Conservation (phyloP, 2,329 filamentous ascomycete species). For the Xylariales sp. region DNA sequence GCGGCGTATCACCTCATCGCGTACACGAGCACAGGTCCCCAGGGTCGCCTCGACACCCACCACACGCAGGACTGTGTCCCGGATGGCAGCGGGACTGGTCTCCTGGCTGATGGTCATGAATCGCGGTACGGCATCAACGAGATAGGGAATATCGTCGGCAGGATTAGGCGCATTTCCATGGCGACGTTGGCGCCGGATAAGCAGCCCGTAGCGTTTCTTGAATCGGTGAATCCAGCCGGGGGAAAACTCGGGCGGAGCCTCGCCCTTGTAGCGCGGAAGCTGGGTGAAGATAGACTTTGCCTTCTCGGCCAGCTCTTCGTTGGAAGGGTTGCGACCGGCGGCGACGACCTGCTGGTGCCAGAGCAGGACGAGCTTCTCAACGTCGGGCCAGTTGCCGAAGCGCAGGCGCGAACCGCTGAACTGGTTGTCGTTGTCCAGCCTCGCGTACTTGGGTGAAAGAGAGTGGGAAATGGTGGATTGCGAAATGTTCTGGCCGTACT, state of each 20-base stretch:
- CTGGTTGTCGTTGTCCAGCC: conserved; percentile 56
- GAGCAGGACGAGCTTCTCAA: conserved; percentile 82
- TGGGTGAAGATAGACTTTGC: conserved; percentile 55
- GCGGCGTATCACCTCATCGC: conserved; percentile 51
- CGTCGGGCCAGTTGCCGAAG: conserved; percentile 62
- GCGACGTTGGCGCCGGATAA: conserved; percentile 52
- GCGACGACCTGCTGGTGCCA: conserved; percentile 42
- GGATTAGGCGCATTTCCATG: conserved; percentile 44
- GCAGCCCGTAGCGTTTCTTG: conserved; percentile 58
- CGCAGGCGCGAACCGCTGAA: conserved; percentile 58
- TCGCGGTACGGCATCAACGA: conserved; percentile 55
- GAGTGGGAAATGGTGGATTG: conserved; percentile 62
- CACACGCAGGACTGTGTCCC: conserved; percentile 51
- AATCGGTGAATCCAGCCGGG: conserved; percentile 62
- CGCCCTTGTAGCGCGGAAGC: conserved; percentile 56
- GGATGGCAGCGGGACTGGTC: conserved; percentile 55
- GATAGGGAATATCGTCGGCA: conserved; percentile 54
- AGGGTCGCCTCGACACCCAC: conserved; percentile 52
- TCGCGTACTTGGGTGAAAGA: conserved; percentile 57
- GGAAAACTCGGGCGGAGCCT: conserved; percentile 57
- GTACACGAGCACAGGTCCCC: conserved; percentile 50
- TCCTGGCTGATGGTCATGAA: conserved; percentile 55
- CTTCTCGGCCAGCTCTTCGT: conserved; percentile 60
- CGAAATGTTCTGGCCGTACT: conserved; percentile 57
- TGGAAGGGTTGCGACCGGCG: conserved; percentile 53